Conservation (phyloP, 192 early-diverging fungal genomes). For the Linnemannia zychae region DNA sequence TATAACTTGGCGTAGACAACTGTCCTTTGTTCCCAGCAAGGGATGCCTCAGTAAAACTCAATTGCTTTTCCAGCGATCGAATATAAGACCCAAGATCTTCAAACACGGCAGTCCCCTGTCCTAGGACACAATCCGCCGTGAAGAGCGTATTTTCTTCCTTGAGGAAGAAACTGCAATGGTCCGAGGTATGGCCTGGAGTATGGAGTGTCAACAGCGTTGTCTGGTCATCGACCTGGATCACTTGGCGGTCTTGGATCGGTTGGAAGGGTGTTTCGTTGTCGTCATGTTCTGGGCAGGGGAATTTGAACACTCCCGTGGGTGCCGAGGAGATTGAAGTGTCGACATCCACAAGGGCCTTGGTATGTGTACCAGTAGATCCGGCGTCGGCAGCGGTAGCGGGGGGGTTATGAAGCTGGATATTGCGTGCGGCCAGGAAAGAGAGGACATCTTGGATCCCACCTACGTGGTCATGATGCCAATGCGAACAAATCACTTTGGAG, state of each 20-base stretch:
- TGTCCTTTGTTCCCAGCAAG: background rate
- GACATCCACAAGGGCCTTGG: slow-evolving; percentile 3
- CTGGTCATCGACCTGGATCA: slow-evolving; percentile 71
- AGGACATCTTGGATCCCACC: slow-evolving; percentile 72
- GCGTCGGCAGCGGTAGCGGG: slow-evolving; percentile 24
- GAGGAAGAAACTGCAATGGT: slow-evolving; percentile 82
- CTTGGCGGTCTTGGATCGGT: slow-evolving; percentile 66
- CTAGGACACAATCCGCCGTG: slow-evolving; percentile 87
- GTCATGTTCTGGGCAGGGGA: slow-evolving; percentile 34
- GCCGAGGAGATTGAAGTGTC: slow-evolving; percentile 19
- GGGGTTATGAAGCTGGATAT: slow-evolving; percentile 23
- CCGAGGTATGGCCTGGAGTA: slow-evolving; percentile 87
- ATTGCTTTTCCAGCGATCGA: slow-evolving; percentile 68
- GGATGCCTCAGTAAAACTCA: slow-evolving; percentile 18
- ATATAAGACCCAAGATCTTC: slow-evolving; percentile 80
- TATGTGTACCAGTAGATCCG: slow-evolving; percentile 6
- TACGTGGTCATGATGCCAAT: slow-evolving; percentile 86
- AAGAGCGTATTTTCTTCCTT: slow-evolving; percentile 78
- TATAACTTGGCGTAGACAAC: slow-evolving; percentile 6
- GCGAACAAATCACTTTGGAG: slow-evolving; percentile 81
- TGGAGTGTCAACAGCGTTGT: slow-evolving; percentile 71
- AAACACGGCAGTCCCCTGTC: slow-evolving; percentile 87
- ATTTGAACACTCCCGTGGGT: slow-evolving; percentile 31
- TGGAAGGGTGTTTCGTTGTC: slow-evolving; percentile 51
- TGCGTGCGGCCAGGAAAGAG: slow-evolving; percentile 25